Evolutionary conservation across 495 filamentous ascomycete genomes (phyloP), one percentile per base, ranked within the genome.

Genomic region (Tuber indicum): DNA sequence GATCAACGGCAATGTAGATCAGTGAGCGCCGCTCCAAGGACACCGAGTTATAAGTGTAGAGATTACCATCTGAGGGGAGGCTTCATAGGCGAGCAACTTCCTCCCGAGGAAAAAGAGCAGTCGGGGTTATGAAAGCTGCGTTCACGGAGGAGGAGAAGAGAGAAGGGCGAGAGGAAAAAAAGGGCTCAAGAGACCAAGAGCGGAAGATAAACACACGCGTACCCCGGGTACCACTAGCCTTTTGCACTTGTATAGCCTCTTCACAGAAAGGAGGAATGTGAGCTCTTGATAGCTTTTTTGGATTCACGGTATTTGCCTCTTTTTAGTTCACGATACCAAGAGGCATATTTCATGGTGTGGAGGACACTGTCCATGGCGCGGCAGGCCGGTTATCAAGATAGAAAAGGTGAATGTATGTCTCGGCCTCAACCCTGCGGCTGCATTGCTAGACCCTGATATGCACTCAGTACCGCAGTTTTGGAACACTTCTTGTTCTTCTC

Each of bases 291-390:
- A 36, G 58, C 58, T 32, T 66, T 62, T 66, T 66, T 62, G 16
- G 52, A 32, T 1, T 32, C 3, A 66, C 58, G 26, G 58, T 36
- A 36, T 36, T 36, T 66, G 12, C 58, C 26, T 36, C 58, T 66
- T 66, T 66, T 66, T 66, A 66, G 58, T 66, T 66, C 58, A 66
- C 58, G 58, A 66, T 66, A 66, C 58, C 58, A 66, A 17, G 58
- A 66, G 14, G 16, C 3, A 66, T 66, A 66, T 66, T 32, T 36
- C 58, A 36, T 66, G 58, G 58, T 66, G 58, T 66, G 58, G 58
- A 66, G 58, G 58, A 32, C 58, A 66, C 26, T 17, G 58, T 26
- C 14, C 4, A 26, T 16, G 26, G 26, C 17, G 58, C 58, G 14
- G 26, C 16, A 19, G 14, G 58, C 58, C 26, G 14, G 14, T 36